Percentiles rank a stretch among this genome's conserved stretches.
Evolutionary conservation across 768 basidiomycete species (phyloP).

Genomic region (Hirschioporus abietinus): DNA sequence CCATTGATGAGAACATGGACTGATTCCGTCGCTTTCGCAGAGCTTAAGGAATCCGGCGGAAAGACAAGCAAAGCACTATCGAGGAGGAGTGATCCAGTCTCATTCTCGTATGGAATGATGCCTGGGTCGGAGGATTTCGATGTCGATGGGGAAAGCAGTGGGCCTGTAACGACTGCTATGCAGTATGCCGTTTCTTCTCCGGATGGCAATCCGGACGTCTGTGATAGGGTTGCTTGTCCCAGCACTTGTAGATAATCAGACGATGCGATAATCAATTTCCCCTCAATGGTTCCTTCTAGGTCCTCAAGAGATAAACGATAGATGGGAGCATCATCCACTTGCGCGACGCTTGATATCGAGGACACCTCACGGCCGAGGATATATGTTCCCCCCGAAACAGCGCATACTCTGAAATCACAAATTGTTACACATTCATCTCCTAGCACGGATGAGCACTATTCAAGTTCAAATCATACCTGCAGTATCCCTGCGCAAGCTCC

Average conservation of each 20-base stretch:
- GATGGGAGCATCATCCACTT: slow-evolving; percentile 24
- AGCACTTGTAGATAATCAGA: slow-evolving; percentile 18
- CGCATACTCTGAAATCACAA: slow-evolving; percentile 65
- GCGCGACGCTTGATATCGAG: slow-evolving; percentile 14
- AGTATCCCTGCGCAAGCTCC: slow-evolving; percentile 86
- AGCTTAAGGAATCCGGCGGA: slow-evolving; percentile 61
- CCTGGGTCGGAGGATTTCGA: slow-evolving; percentile 13
- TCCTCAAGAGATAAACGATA: slow-evolving; percentile 46
- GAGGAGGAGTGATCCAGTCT: slow-evolving; percentile 20
- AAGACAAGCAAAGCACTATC: slow-evolving; percentile 74
- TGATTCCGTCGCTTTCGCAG: slow-evolving; percentile 35
- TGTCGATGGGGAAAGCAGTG: slow-evolving; percentile 25
- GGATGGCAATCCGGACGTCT: background rate
- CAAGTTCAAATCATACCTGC: slow-evolving; percentile 21
- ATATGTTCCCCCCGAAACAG: slow-evolving; percentile 73
- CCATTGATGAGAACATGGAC: slow-evolving; percentile 67
- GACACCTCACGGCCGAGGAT: slow-evolving; percentile 55
- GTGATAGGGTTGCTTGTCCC: slow-evolving; percentile 4
- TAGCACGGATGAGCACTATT: background rate
- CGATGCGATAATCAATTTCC: slow-evolving; percentile 51
- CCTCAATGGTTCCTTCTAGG: slow-evolving; percentile 53
- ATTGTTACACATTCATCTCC: background rate
- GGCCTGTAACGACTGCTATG: slow-evolving; percentile 45
- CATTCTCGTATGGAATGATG: slow-evolving; percentile 16
- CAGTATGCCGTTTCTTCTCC: slow-evolving; percentile 32